Evolutionary conservation across 371 early-diverging fungal genomes (phyloP), one percentile per base, ranked within the genome.

Genomic region (Homolaphlyctis polyrhiza): DNA sequence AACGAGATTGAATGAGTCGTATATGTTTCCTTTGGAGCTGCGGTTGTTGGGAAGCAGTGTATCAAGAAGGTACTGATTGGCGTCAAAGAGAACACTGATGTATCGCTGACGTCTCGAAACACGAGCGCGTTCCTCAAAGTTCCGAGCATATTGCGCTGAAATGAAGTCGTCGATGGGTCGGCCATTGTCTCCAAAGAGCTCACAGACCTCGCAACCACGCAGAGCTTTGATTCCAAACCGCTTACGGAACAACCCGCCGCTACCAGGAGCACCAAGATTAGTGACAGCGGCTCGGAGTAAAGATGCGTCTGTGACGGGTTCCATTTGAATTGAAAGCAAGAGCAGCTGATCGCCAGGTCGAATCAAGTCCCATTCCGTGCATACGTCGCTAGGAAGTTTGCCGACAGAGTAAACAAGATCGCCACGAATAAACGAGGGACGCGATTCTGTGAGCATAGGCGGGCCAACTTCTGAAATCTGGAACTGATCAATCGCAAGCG

Each of bases 321-420:
- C 81, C n/a, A 89, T 84, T 61, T 82, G 78, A 28, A 94, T 84
- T 1, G 84, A 73, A 35, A 92, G 57, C 36, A 96, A 71, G 66
- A 95, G 89, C 51, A 96, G 67, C 13, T 90, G 85, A 68, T 95
- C 96, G 55, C 88, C 89, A 33, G 83, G 85, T 8, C 89, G 80
- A 25, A 97, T 73, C n/a, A 78, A 67, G 62, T 91, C 91, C 98
- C 98, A 97, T 73, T 96, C 97, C 6, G 73, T 73, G 34, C 86
- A 83, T 35, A 95, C 86, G 0, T 83, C 75, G 16, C 89, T 86
- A 0, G 86, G 76, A 63, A 86, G 93, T 28, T 75, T 66, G 18
- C 80, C 75, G 36, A 94, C 68, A 47, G 86, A 77, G 52, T 87
- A 81, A 0, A 80, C 67, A 49, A 89, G 71, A 68, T 95, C 94